Evolutionary conservation across 306 rosid genomes (phyloP).

Genomic region (Purshia tridentata): DNA sequence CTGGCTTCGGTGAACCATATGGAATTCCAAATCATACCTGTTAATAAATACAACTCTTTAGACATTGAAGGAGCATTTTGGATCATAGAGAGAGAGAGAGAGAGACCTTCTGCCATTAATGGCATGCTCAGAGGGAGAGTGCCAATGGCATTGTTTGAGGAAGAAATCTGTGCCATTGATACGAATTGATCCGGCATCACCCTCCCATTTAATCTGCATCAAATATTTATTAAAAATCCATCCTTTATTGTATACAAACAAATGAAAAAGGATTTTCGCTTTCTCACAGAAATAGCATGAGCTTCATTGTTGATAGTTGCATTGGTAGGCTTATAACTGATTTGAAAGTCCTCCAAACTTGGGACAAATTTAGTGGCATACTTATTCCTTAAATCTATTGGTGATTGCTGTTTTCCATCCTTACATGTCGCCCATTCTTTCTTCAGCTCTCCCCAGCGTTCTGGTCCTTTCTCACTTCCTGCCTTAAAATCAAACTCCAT

Average conservation of each 20-base stretch:
- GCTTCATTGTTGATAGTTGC: conserved; percentile 26
- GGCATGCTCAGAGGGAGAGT: conserved; percentile 77
- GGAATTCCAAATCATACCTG: conserved; percentile 73
- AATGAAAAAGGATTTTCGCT: background rate
- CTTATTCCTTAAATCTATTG: conserved; percentile 1
- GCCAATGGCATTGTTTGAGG: conserved; percentile 73
- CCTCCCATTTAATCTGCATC: conserved; percentile 52
- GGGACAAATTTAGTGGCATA: background rate
- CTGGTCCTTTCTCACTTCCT: conserved; percentile 25
- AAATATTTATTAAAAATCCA: background rate
- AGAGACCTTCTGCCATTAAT: conserved; percentile 57
- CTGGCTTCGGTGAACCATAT: conserved; percentile 57
- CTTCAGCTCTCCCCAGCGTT: conserved; percentile 35
- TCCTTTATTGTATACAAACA: background rate
- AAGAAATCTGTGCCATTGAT: conserved; percentile 55
- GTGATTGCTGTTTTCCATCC: conserved; percentile 25
- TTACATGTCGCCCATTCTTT: conserved; percentile 30
- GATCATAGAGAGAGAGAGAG: conserved; percentile 5
- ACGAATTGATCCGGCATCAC: conserved; percentile 50
- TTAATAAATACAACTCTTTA: background rate
- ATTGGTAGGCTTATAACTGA: conserved; percentile 16
- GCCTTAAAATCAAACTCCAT: conserved; percentile 17
- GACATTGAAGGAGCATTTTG: background rate
- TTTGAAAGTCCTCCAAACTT: background rate
- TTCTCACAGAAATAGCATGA: conserved; percentile 27